These are phyloP conservation scores for Flaveria ramosissima DNA, from an alignment of 129 eudicot genomes.

Conservation along the genomic window DNA sequence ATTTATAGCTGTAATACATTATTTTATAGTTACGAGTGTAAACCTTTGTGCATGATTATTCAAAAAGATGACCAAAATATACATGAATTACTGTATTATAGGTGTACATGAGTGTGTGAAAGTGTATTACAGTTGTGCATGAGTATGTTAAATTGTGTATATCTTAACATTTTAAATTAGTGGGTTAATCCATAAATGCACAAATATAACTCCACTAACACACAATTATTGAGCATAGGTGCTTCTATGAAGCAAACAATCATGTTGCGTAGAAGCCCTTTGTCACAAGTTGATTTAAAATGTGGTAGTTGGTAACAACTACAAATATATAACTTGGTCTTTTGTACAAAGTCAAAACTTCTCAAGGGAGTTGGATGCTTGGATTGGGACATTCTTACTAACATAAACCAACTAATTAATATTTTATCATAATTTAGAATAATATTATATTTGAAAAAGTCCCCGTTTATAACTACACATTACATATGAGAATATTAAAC, in stretches of 20 bases:
- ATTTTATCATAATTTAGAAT: background rate
- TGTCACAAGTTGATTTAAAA: constrained; percentile 23
- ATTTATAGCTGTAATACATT: too few relatives aligned
- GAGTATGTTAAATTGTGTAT: background rate
- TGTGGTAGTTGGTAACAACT: constrained; percentile 27
- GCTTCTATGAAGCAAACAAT: constrained; percentile 22
- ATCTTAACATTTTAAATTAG: too few relatives aligned
- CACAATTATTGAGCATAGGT: constrained; percentile 18
- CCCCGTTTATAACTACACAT: background rate
- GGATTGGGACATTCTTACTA: constrained; percentile 20
- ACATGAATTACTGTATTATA: background rate
- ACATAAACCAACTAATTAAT: background rate
- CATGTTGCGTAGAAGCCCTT: background rate
- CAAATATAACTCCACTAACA: background rate
- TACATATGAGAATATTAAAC: background rate
- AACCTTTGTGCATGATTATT: too few relatives aligned
- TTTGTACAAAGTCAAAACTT: constrained; percentile 26
- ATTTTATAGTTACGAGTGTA: too few relatives aligned
- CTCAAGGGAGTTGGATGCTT: constrained; percentile 9
- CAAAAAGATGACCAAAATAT: background rate
- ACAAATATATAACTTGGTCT: constrained; percentile 28
- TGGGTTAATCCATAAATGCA: background rate
- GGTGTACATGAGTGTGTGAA: background rate
- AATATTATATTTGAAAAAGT: background rate
- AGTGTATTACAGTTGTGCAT: background rate